phyloP scores from a whole-genome alignment of 75 land plant species.

The Pinus albicaulis region DNA sequence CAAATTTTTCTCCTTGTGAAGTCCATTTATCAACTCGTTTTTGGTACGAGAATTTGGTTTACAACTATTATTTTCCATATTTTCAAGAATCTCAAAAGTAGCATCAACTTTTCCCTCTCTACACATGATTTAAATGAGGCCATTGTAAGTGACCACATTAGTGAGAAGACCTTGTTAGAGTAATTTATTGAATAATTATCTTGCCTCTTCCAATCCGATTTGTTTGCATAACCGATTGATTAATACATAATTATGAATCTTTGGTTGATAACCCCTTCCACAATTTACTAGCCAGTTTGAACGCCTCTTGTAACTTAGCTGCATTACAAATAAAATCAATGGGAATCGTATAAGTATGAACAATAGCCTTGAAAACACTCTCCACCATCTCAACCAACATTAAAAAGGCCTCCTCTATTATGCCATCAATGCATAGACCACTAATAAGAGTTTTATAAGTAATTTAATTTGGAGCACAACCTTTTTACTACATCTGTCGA shows the following conservation, averaged over 20 bases:
- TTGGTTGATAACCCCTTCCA: slow-evolving; percentile 41
- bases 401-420: slow-evolving; percentile 36
- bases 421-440: slow-evolving; percentile 39
- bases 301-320: slow-evolving; percentile 27
- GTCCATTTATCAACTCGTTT: slow-evolving; percentile 58
- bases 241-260: slow-evolving; percentile 43
- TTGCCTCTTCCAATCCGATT: slow-evolving; percentile 40
- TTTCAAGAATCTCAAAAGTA: slow-evolving; percentile 39
- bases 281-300: slow-evolving; percentile 38
- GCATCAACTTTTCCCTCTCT: slow-evolving; percentile 29
- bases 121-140: slow-evolving; percentile 59
- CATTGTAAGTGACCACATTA: slow-evolving; percentile 55
- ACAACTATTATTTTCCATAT: slow-evolving; percentile 50
- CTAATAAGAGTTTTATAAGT: slow-evolving; percentile 45
- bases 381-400: slow-evolving; percentile 32
- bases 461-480: slow-evolving; percentile 48
- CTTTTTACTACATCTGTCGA: slow-evolving; percentile 28
- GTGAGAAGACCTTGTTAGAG: slow-evolving; percentile 37
- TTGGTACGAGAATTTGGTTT: slow-evolving; percentile 58
- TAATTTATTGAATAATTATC: slow-evolving; percentile 30
- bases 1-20: slow-evolving; percentile 36
- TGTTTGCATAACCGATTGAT: slow-evolving; percentile 32
- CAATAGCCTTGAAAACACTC: slow-evolving; percentile 35
- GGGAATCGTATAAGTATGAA: slow-evolving; percentile 42
- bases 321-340: slow-evolving; percentile 35